These are phyloP conservation scores for Aspergillus alliaceus DNA, from an alignment of 2,329 filamentous ascomycete genomes.

Conservation along the genomic window DNA sequence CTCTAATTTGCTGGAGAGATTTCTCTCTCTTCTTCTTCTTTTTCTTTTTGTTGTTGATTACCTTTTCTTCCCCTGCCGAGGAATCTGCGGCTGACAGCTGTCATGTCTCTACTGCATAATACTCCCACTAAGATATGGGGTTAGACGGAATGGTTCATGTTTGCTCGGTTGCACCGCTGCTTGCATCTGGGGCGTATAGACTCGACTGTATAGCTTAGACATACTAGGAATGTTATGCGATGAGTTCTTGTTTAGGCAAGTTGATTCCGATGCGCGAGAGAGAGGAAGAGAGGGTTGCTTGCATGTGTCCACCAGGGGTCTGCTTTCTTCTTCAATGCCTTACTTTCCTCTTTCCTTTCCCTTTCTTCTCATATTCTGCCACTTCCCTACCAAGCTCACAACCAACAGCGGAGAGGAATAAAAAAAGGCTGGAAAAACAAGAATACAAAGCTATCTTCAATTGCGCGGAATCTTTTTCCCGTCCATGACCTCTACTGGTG, in stretches of 20 bases:
- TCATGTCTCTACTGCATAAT: not conserved
- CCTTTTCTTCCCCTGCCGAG: not conserved
- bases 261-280: too few species aligned
- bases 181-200: not conserved
- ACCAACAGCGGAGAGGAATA: too few species aligned
- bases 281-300: not conserved
- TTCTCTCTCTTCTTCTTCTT: not conserved
- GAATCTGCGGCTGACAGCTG: conserved; percentile 1
- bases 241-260: not conserved
- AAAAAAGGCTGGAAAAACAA: too few species aligned
- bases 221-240: not conserved
- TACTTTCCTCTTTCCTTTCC: not conserved
- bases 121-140: not conserved
- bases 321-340: not conserved
- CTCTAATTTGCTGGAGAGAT: too few species aligned
- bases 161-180: not conserved
- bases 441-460: too few species aligned
- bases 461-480: too few species aligned
- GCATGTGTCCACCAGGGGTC: not conserved
- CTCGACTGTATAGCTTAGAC: not conserved
- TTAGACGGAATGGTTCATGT: not conserved
- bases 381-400: too few species aligned
- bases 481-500: too few species aligned
- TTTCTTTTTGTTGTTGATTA: not conserved
- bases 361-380: not conserved